Conservation (phyloP, 2,329 filamentous ascomycete genomes). For the Diaporthe vaccinii region DNA sequence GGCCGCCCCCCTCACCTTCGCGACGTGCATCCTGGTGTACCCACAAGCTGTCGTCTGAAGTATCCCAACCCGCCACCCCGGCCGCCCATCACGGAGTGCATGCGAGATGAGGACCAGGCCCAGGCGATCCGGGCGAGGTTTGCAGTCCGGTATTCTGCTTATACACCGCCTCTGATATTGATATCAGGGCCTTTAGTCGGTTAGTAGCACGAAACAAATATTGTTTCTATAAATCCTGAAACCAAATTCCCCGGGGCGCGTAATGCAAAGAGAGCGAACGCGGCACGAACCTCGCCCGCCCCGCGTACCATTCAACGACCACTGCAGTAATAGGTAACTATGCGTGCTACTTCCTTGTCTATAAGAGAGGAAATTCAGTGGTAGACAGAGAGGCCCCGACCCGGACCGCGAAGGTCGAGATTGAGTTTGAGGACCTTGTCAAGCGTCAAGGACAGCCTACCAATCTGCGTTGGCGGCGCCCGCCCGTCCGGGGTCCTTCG, state of each 20-base stretch:
- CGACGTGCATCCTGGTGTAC: constrained; percentile 22
- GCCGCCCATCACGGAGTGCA: constrained; percentile 2
- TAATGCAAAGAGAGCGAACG: constrained; percentile 32
- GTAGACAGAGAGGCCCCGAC: background rate
- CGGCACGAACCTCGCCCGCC: constrained; percentile 27
- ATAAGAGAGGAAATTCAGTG: background rate
- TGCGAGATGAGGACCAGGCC: constrained; percentile 18
- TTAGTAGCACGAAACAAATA: constrained; percentile 18
- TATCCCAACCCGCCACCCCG: background rate
- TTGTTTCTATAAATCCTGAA: constrained; percentile 38
- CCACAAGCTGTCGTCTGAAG: constrained; percentile 28
- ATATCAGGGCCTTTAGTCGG: background rate
- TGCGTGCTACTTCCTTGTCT: constrained; percentile 7
- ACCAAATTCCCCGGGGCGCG: constrained; percentile 27
- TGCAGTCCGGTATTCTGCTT: background rate
- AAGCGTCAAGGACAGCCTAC: constrained; percentile 21
- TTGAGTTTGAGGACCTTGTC: constrained; percentile 31
- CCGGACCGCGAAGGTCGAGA: background rate
- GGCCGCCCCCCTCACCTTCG: background rate
- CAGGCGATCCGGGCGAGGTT: constrained; percentile 20
- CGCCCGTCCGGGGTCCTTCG: background rate
- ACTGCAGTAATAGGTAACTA: background rate
- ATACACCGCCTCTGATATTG: constrained; percentile 32
- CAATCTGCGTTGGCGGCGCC: constrained; percentile 2
- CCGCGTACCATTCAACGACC: constrained; percentile 1